Percentiles rank a stretch among this genome's conserved stretches.
Conservation (phyloP, 2,329 filamentous ascomycete genomes). For the Aurifilum marmelostoma region DNA sequence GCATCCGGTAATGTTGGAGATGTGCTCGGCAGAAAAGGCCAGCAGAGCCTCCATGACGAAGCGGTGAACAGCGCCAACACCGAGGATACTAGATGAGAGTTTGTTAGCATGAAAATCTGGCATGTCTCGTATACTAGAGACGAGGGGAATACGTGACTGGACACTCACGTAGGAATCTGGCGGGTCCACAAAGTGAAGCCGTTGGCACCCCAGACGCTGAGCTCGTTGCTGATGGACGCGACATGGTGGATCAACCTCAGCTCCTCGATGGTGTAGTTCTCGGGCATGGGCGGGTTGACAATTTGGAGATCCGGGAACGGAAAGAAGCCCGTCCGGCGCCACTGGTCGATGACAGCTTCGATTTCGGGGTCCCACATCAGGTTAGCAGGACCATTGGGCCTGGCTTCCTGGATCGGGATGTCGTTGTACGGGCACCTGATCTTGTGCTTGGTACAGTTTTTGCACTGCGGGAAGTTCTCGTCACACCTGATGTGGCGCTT, state of each 20-base stretch:
- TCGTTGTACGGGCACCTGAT: slow-evolving; percentile 98
- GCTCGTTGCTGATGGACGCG: slow-evolving; percentile 80
- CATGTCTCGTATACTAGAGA: background rate
- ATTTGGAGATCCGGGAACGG: slow-evolving; percentile 82
- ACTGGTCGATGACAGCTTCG: slow-evolving; percentile 77
- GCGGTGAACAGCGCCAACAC: slow-evolving; percentile 76
- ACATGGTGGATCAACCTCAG: slow-evolving; percentile 90
- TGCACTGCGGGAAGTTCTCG: slow-evolving; percentile 98
- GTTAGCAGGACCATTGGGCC: slow-evolving; percentile 64
- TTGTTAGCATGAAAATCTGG: slow-evolving; percentile 29
- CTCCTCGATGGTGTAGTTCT: slow-evolving; percentile 74
- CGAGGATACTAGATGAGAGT: slow-evolving; percentile 65
- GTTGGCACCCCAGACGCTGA: slow-evolving; percentile 75
- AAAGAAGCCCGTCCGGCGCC: slow-evolving; percentile 82
- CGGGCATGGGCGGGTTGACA: slow-evolving; percentile 73
- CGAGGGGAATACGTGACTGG: slow-evolving; percentile 27
- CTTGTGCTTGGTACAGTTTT: slow-evolving; percentile 98
- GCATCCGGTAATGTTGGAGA: slow-evolving; percentile 87
- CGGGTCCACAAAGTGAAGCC: slow-evolving; percentile 91
- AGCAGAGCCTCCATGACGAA: slow-evolving; percentile 96
- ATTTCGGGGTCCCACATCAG: slow-evolving; percentile 87
- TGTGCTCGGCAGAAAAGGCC: slow-evolving; percentile 91
- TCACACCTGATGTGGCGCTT: slow-evolving; percentile 96
- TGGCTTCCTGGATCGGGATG: slow-evolving; percentile 68
- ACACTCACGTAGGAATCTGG: slow-evolving; percentile 83